Conservation (phyloP, 1,139 yeast species). For the Yamadazyma buinensis region DNA sequence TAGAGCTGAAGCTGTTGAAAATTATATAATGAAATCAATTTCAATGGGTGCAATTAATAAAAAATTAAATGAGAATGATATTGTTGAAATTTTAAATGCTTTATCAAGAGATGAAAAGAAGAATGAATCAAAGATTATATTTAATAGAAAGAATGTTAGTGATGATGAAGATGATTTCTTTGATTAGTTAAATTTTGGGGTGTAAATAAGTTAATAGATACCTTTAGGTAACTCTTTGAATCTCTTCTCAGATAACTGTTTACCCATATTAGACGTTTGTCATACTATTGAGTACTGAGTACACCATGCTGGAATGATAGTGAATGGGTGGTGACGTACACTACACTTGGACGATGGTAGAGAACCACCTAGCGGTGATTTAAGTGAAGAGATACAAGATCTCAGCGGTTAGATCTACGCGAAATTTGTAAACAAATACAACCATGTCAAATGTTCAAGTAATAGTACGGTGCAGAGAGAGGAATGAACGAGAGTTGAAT, state of each 20-base stretch:
- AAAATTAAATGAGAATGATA: constrained; percentile 72
- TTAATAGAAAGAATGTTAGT: constrained; percentile 22
- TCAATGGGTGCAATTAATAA: constrained; percentile 72
- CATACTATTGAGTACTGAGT: too few species aligned
- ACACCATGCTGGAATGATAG: too few species aligned
- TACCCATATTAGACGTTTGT: too few species aligned
- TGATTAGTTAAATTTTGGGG: too few species aligned
- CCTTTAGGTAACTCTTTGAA: too few species aligned
- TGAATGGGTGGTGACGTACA: too few species aligned
- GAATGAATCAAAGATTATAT: constrained; percentile 55
- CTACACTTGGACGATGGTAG: too few species aligned
- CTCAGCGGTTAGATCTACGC: too few species aligned
- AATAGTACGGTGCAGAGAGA: constrained; percentile 83
- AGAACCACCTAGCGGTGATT: too few species aligned
- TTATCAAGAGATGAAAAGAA: constrained; percentile 75
- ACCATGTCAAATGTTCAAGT: constrained; percentile 62
- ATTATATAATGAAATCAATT: constrained; percentile 68
- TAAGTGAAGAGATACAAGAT: too few species aligned
- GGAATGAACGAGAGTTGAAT: constrained; percentile 66
- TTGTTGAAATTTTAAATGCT: constrained; percentile 80
- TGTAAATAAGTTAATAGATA: too few species aligned
- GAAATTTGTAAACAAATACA: constrained; percentile 7
- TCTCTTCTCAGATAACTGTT: too few species aligned
- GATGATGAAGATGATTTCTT: constrained; percentile 33
- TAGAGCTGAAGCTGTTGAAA: constrained; percentile 87